phyloP scores from a whole-genome alignment of 108 stramenopile species.

The Cyclotella cryptica region DNA sequence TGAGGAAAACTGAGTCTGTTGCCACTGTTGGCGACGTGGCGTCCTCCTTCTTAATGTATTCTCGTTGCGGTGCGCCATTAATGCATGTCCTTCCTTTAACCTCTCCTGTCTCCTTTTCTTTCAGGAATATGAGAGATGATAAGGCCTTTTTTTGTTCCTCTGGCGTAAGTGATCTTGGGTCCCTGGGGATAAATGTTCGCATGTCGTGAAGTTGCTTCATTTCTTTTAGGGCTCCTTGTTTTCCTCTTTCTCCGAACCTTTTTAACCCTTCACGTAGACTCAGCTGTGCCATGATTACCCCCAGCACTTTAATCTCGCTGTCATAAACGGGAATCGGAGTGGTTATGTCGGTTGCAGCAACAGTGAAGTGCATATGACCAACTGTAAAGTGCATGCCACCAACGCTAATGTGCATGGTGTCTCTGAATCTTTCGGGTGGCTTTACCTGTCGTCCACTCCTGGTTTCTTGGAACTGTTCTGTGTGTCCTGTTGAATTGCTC shows the following conservation, averaged over 20 bases:
- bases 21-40: constrained; percentile 1
- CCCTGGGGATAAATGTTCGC: constrained; percentile 24
- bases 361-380: no score
- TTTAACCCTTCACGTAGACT: neutral
- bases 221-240: constrained; percentile 41
- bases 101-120: neutral
- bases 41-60: constrained; percentile 32
- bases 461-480: no score
- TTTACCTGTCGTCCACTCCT: no score
- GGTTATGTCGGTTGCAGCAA: no score
- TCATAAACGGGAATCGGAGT: no score
- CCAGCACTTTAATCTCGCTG: neutral
- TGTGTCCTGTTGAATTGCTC: no score
- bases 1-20: constrained; percentile 24
- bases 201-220: constrained; percentile 54
- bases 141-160: constrained; percentile 27
- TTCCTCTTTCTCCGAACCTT: constrained; percentile 28
- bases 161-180: constrained; percentile 21
- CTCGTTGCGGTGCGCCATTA: constrained; percentile 25
- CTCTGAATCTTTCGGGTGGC: no score
- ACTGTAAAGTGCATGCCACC: no score
- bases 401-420: no score
- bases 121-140: no score
- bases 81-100: constrained; percentile 49
- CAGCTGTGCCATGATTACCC: neutral